Percentiles rank a stretch among this genome's conserved stretches.
phyloP scores from a whole-genome alignment of 1,284 basidiomycete species.

The Flammula alnicola region DNA sequence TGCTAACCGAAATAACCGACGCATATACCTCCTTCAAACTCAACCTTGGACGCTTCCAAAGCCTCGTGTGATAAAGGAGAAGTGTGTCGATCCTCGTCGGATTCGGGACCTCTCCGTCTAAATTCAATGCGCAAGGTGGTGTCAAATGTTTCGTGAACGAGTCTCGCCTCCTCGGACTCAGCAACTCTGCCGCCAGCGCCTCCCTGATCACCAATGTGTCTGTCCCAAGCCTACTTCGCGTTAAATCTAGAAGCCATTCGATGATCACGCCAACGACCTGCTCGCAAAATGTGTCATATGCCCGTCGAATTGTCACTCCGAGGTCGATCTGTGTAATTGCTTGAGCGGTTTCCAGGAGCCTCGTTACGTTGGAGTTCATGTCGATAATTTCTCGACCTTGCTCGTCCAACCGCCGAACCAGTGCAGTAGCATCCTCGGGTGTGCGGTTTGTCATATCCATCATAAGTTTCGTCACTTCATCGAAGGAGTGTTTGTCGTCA shows the following conservation, averaged over 20 bases:
- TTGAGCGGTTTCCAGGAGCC: slow-evolving; percentile 81
- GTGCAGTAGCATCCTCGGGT: slow-evolving; percentile 65
- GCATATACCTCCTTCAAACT: slow-evolving; percentile 86
- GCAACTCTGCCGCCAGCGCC: slow-evolving; percentile 73
- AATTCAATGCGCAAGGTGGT: slow-evolving; percentile 42
- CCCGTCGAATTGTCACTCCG: slow-evolving; percentile 87
- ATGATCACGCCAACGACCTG: slow-evolving; percentile 85
- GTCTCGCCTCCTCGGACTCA: slow-evolving; percentile 61
- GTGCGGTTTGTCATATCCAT: slow-evolving; percentile 67
- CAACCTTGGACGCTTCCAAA: slow-evolving; percentile 86
- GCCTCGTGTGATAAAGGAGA: slow-evolving; percentile 76
- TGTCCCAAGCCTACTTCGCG: slow-evolving; percentile 67
- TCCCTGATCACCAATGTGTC: slow-evolving; percentile 75
- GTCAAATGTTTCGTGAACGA: slow-evolving; percentile 40
- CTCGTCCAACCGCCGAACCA: slow-evolving; percentile 78
- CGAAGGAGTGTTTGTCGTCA: slow-evolving; percentile 96
- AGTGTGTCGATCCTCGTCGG: slow-evolving; percentile 74
- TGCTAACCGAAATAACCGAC: slow-evolving; percentile 73
- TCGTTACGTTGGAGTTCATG: slow-evolving; percentile 69
- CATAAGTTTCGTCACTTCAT: slow-evolving; percentile 86
- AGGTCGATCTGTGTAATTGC: slow-evolving; percentile 89
- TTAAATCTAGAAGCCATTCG: slow-evolving; percentile 86
- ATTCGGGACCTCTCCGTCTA: slow-evolving; percentile 53
- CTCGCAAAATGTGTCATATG: slow-evolving; percentile 91
- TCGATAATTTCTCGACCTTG: slow-evolving; percentile 88